Conservation (phyloP, 129 eudicot genomes). For the Helichrysum umbraculigerum region DNA sequence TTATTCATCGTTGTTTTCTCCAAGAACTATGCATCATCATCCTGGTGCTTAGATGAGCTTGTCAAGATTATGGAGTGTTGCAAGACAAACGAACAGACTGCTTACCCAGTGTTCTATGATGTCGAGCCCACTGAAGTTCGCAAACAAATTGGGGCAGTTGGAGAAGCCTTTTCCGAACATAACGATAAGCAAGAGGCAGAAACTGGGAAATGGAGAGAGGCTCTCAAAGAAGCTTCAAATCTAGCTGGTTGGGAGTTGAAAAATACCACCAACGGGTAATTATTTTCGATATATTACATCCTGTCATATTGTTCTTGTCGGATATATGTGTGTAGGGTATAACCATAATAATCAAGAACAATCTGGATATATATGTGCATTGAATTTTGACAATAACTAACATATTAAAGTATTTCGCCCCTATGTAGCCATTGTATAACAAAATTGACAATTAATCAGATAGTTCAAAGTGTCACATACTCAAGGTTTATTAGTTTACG, state of each 20-base stretch:
- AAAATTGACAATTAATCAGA: too few relatives aligned
- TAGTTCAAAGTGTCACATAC: too few relatives aligned
- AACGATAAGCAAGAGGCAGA: not conserved
- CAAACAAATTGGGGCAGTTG: conserved; percentile 16
- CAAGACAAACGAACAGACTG: not conserved
- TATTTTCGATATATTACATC: not conserved
- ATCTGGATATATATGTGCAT: too few relatives aligned
- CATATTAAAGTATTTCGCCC: too few relatives aligned
- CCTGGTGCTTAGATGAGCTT: too few relatives aligned
- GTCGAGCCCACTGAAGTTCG: conserved; percentile 20
- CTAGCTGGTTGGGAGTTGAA: conserved; percentile 19
- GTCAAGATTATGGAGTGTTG: conserved; percentile 22
- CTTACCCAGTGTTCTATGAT: conserved; percentile 24
- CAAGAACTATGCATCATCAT: too few relatives aligned
- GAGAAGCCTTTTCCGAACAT: conserved; percentile 18
- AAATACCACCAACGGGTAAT: not conserved
- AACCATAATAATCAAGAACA: too few relatives aligned
- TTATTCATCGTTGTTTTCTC: conserved; percentile 9
- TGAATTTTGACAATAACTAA: too few relatives aligned
- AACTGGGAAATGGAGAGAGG: conserved; percentile 10
- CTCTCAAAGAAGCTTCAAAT: conserved; percentile 11
- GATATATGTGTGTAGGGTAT: too few relatives aligned
- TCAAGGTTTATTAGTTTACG: too few relatives aligned
- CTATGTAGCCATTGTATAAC: too few relatives aligned
- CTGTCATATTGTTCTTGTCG: not conserved